Conservation (phyloP, 2,329 filamentous ascomycete species). For the Metarhizium rileyi region DNA sequence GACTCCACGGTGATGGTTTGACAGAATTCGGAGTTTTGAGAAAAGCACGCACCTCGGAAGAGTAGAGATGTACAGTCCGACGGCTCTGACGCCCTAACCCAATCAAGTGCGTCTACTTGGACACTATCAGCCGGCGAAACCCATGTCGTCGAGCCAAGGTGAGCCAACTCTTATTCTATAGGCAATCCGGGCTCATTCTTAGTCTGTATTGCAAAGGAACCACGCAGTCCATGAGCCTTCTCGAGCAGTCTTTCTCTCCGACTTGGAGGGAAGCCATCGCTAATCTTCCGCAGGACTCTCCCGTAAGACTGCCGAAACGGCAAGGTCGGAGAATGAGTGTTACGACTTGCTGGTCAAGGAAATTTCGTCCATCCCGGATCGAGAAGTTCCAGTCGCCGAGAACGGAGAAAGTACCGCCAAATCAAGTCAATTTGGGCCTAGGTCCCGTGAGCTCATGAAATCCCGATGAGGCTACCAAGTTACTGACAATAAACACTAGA, state of each 20-base stretch:
- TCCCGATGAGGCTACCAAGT: not conserved
- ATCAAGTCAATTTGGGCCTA: not conserved
- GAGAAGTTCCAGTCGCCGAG: slow-evolving; percentile 10
- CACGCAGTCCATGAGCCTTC: not conserved
- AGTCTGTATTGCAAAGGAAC: not conserved
- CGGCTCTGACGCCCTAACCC: not conserved
- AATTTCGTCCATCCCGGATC: slow-evolving; percentile 16
- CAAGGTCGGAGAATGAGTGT: slow-evolving; percentile 19
- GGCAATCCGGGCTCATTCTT: not conserved
- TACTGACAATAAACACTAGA: not conserved
- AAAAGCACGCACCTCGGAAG: not conserved
- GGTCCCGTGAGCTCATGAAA: not conserved
- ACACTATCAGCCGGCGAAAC: not conserved
- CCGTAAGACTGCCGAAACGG: slow-evolving; percentile 1
- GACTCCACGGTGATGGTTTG: not conserved
- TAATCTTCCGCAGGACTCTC: not conserved
- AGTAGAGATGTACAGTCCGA: not conserved
- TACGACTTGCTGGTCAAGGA: slow-evolving; percentile 14
- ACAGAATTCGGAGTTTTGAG: not conserved
- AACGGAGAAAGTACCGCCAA: not conserved
- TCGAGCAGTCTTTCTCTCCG: not conserved
- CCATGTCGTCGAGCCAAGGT: slow-evolving; percentile 4
- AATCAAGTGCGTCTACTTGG: not conserved
- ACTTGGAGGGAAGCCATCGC: not conserved
- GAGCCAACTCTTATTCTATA: not conserved